A percentile compares a stretch with the other conserved stretches of the same genome.
These are phyloP conservation scores for Vicia sativa DNA, from an alignment of 306 rosid genomes.

Conservation along the genomic window DNA sequence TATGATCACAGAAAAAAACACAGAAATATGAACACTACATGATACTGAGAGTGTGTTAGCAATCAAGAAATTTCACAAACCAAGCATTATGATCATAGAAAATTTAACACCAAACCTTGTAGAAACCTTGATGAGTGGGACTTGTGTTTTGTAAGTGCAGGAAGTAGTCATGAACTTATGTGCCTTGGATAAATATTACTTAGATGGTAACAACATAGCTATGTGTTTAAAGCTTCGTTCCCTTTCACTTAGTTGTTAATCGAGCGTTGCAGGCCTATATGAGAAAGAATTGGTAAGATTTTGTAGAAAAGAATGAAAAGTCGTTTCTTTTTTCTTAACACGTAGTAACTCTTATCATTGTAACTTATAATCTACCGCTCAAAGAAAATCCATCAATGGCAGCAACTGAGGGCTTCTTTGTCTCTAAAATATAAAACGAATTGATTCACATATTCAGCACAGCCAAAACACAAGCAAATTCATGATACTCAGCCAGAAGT, in stretches of 20 bases:
- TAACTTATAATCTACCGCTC: conserved; percentile 98
- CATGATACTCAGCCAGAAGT: conserved; percentile 22
- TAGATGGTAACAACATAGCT: no score
- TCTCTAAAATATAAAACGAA: conserved; percentile 53
- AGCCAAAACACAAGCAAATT: neutral
- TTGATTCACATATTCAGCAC: neutral
- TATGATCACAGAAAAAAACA: no score
- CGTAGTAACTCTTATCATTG: conserved; percentile 68
- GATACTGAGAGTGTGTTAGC: no score
- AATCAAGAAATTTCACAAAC: no score
- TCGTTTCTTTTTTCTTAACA: conserved; percentile 3
- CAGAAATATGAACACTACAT: no score
- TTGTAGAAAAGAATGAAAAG: neutral
- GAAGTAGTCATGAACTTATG: no score
- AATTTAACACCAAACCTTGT: no score
- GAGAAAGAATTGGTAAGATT: conserved; percentile 25
- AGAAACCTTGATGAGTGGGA: no score
- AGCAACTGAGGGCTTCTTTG: conserved; percentile 89
- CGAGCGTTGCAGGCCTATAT: conserved; percentile 84
- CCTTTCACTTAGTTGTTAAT: conserved; percentile 83
- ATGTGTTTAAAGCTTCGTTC: no score
- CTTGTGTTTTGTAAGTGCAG: no score
- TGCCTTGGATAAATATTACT: no score
- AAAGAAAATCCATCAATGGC: conserved; percentile 96
- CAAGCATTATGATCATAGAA: no score